Evolutionary conservation across 2,329 filamentous ascomycete genomes (phyloP).

Genomic region (Colletotrichum echinochloae): DNA sequence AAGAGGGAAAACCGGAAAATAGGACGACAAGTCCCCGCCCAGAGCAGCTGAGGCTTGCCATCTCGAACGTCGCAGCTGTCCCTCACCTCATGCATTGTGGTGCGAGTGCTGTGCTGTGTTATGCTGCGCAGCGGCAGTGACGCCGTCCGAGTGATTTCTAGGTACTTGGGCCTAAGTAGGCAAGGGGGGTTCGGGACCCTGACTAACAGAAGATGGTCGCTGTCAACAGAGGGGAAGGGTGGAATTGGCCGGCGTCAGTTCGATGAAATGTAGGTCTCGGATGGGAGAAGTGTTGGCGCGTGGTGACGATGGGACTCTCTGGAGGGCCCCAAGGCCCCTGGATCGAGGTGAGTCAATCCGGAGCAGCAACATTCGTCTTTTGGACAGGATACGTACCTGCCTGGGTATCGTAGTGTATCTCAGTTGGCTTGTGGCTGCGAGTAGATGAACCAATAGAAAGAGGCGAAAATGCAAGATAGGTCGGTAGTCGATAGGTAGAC

Average conservation of each 20-base stretch:
- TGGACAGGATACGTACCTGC: not conserved
- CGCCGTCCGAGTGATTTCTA: not conserved
- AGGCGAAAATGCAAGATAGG: too few species aligned
- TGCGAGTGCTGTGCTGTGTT: not conserved
- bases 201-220: slow-evolving; percentile 18
- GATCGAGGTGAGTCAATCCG: slow-evolving; percentile 16
- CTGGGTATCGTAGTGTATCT: too few species aligned
- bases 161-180: not conserved
- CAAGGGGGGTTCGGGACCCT: slow-evolving; percentile 16
- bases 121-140: not conserved
- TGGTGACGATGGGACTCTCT: slow-evolving; percentile 18
- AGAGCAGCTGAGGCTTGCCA: not conserved
- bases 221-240: slow-evolving; percentile 3
- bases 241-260: slow-evolving; percentile 38
- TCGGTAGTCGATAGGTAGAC: not conserved
- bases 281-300: slow-evolving; percentile 10
- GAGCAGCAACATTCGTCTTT: slow-evolving; percentile 8
- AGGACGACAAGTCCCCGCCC: not conserved
- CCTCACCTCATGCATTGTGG: not conserved
- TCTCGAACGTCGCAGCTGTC: slow-evolving; percentile 7
- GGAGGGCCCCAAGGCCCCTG: not conserved
- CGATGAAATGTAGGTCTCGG: not conserved
- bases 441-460: not conserved
- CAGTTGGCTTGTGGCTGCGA: not conserved
- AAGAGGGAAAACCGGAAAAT: not conserved